Conservation (phyloP, 129 eudicot species). For the Gnaphalium uliginosum region DNA sequence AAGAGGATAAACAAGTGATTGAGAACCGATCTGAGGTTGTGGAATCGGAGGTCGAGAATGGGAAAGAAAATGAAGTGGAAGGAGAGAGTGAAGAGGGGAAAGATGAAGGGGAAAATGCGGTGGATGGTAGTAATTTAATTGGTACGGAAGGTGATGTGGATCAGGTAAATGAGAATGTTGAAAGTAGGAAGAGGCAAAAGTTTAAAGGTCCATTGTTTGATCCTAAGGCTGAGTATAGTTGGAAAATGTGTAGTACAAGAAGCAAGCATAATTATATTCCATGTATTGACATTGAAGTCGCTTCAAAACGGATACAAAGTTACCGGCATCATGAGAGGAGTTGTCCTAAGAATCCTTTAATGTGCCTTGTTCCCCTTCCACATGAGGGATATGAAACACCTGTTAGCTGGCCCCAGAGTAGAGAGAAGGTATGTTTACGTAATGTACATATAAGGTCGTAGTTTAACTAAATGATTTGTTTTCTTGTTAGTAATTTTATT, state of each 20-base stretch:
- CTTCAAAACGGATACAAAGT: slow-evolving; percentile 48
- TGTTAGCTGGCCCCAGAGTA: slow-evolving; percentile 85
- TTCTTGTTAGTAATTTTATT: slow-evolving; percentile 24
- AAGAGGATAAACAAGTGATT: slow-evolving; percentile 27
- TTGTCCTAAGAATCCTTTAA: slow-evolving; percentile 62
- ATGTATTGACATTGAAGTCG: slow-evolving; percentile 77
- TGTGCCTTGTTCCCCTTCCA: slow-evolving; percentile 97
- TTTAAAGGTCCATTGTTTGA: slow-evolving; percentile 75
- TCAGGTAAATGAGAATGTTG: slow-evolving; percentile 42
- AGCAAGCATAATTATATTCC: slow-evolving; percentile 98
- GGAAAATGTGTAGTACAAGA: slow-evolving; percentile 79
- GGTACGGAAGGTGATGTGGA: slow-evolving; percentile 39
- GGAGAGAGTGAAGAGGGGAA: slow-evolving; percentile 42
- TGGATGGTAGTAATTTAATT: slow-evolving; percentile 47
- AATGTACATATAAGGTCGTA: background rate
- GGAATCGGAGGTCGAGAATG: slow-evolving; percentile 29
- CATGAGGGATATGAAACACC: slow-evolving; percentile 75
- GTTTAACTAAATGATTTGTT: background rate
- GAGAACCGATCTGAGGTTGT: slow-evolving; percentile 25
- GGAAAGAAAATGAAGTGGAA: slow-evolving; percentile 31
- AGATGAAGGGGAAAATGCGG: slow-evolving; percentile 35
- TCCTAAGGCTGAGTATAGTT: slow-evolving; percentile 65
- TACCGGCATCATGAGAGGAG: slow-evolving; percentile 90
- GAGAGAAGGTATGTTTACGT: slow-evolving; percentile 51
- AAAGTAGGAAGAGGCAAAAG: slow-evolving; percentile 46